A percentile compares a stretch with the other conserved stretches of the same genome.
phyloP scores from a whole-genome alignment of 2,329 filamentous ascomycete genomes.

The Furcasterigmium sp. region DNA sequence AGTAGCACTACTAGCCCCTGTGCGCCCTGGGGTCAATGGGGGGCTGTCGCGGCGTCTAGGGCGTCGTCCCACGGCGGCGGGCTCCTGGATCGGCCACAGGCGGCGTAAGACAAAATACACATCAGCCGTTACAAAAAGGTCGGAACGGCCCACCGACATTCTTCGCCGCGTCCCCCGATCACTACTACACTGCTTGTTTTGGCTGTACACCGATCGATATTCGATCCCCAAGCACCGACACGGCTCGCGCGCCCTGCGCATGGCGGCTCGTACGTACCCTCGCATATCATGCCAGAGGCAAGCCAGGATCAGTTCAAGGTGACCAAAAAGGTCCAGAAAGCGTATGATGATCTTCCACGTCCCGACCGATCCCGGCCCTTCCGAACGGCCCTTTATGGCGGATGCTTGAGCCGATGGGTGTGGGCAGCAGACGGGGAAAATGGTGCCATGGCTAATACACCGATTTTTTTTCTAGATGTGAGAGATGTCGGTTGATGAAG shows the following conservation, averaged over 20 bases:
- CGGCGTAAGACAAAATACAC: too few species aligned
- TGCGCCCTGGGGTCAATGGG: too few species aligned
- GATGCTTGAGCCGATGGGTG: not conserved
- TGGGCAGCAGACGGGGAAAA: too few species aligned
- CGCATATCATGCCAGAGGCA: constrained; percentile 8
- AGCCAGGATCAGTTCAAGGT: constrained; percentile 12
- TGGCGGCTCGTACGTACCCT: too few species aligned
- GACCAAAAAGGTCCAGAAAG: constrained; percentile 13
- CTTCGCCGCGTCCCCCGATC: too few species aligned
- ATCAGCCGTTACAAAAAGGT: not conserved
- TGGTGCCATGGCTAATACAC: constrained; percentile 5
- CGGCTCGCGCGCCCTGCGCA: too few species aligned
- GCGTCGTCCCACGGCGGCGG: not conserved
- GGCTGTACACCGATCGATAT: too few species aligned
- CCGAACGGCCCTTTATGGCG: too few species aligned
- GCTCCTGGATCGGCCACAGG: not conserved
- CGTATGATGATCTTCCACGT: constrained; percentile 5
- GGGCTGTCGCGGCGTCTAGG: too few species aligned
- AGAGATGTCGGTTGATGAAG: constrained; percentile 16
- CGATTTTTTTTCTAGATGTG: constrained; percentile 18
- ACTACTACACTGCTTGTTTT: too few species aligned
- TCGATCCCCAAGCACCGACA: too few species aligned
- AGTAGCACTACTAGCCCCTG: not conserved
- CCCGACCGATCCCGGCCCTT: not conserved
- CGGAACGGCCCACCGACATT: not conserved